Percentiles rank a stretch among this genome's conserved stretches.
Conservation (phyloP, 495 filamentous ascomycete genomes). For the Tuber melanosporum region DNA sequence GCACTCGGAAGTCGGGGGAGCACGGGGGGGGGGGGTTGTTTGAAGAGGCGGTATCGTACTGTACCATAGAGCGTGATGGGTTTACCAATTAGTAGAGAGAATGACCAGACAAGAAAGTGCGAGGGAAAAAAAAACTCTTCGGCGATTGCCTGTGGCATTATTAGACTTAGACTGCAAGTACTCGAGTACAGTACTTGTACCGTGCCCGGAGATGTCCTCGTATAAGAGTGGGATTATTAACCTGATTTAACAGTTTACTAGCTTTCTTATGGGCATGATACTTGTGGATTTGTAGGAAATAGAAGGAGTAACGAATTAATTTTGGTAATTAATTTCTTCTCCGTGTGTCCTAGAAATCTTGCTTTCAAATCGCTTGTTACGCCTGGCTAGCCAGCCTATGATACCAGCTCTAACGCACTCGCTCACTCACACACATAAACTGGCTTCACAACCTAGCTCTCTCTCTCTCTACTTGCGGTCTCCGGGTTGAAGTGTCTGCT, state of each 20-base stretch:
- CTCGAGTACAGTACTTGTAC: no score
- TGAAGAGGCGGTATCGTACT: not conserved
- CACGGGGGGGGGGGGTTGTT: not conserved
- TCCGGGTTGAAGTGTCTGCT: not conserved
- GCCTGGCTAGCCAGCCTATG: not conserved
- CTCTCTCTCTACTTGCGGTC: not conserved
- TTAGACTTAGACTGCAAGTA: not conserved
- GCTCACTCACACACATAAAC: not conserved
- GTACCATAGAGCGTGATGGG: not conserved
- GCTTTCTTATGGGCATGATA: not conserved
- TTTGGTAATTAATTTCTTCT: not conserved
- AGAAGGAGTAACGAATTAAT: not conserved
- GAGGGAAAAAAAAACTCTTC: not conserved
- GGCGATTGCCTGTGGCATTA: not conserved
- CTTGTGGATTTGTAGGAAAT: not conserved
- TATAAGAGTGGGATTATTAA: not conserved
- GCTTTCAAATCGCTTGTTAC: not conserved
- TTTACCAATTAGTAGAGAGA: not conserved
- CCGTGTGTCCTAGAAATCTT: not conserved
- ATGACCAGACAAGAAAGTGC: not conserved
- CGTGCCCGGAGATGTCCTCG: not conserved
- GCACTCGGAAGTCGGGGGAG: not conserved
- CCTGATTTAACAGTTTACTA: not conserved
- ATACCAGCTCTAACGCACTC: not conserved
- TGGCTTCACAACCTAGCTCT: not conserved